These are phyloP conservation scores for Aureobasidium sp. DNA, from an alignment of 2,329 filamentous ascomycete genomes.

Conservation along the genomic window DNA sequence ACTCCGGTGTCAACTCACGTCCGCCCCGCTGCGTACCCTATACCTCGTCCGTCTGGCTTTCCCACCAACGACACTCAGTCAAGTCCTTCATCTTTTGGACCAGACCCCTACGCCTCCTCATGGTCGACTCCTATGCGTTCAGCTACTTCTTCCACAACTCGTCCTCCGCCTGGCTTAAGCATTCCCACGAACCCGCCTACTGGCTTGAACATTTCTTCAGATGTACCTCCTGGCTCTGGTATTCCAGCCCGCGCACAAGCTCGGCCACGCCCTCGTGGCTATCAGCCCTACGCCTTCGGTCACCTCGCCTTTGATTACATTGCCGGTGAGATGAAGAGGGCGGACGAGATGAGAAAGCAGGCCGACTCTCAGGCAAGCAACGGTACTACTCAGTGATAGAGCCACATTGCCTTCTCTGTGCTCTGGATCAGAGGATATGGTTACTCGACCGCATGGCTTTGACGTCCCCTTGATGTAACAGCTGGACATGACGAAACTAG, in stretches of 20 bases:
- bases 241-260: not conserved
- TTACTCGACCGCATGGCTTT: not conserved
- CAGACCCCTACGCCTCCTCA: not conserved
- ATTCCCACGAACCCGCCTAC: not conserved
- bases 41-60: not conserved
- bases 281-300: not conserved
- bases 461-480: not conserved
- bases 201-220: not conserved
- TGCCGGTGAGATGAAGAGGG: not conserved
- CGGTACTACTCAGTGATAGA: not conserved
- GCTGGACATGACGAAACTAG: not conserved
- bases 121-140: not conserved
- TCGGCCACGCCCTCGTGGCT: not conserved
- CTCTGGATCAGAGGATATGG: not conserved
- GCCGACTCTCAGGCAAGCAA: not conserved
- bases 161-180: not conserved
- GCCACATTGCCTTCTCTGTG: not conserved
- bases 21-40: not conserved
- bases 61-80: not conserved
- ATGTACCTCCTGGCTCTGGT: not conserved
- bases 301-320: conserved; percentile 1
- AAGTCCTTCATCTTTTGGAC: not conserved
- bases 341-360: not conserved
- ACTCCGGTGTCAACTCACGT: not conserved
- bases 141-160: not conserved